Evolutionary conservation across 805 yeast species (phyloP).

Genomic region (Kluyveromyces nonfermentans): DNA sequence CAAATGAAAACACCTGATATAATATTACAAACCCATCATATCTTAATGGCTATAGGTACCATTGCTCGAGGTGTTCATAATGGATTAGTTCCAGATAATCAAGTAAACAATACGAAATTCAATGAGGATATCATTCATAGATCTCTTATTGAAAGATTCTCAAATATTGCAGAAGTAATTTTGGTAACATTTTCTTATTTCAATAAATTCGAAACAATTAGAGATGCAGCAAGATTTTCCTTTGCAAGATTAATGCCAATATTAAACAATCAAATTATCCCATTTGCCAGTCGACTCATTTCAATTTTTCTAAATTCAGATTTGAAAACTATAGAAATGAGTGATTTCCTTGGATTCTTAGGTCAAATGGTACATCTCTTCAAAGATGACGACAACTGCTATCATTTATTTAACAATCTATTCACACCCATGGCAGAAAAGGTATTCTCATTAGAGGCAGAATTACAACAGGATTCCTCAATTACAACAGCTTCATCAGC

Average conservation of each 20-base stretch:
- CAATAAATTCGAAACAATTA: conserved; percentile 51
- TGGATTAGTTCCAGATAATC: conserved; percentile 32
- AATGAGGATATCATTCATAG: conserved; percentile 22
- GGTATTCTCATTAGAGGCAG: conserved; percentile 42
- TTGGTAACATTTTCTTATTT: conserved; percentile 74
- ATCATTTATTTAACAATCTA: conserved; percentile 63
- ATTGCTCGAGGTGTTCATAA: conserved; percentile 75
- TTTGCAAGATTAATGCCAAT: conserved; percentile 81
- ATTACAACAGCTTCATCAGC: conserved; percentile 3
- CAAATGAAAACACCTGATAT: conserved; percentile 35
- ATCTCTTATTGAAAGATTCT: conserved; percentile 39
- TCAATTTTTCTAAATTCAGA: conserved; percentile 51
- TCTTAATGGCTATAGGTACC: conserved; percentile 82
- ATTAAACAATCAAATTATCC: conserved; percentile 42
- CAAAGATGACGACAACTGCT: conserved; percentile 55
- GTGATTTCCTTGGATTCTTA: conserved; percentile 74
- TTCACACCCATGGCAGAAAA: conserved; percentile 66
- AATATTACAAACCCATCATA: conserved; percentile 74
- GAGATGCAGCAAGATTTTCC: conserved; percentile 82
- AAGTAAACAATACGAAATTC: conserved; percentile 30
- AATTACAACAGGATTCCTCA: conserved; percentile 31
- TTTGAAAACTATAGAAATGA: conserved; percentile 53
- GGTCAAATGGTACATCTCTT: conserved; percentile 82
- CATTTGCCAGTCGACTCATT: conserved; percentile 59
- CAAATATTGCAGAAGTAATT: conserved; percentile 71